phyloP scores from a whole-genome alignment of 2,329 filamentous ascomycete genomes.

The Didymella pomorum region DNA sequence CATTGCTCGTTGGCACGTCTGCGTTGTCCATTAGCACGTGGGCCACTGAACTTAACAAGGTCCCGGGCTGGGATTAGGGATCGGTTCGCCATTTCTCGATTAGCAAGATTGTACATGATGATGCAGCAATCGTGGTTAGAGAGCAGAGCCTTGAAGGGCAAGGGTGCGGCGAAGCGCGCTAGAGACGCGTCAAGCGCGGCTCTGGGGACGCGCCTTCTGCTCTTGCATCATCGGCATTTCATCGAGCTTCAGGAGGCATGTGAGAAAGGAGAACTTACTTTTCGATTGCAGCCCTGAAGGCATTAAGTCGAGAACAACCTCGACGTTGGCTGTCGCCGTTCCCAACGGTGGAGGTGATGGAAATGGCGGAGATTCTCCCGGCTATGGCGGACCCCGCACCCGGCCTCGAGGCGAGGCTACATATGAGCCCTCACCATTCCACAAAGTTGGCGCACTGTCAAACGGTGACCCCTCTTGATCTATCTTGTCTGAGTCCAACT shows the following conservation, averaged over 20 bases:
- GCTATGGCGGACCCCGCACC: constrained; percentile 3
- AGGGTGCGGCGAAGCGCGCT: neutral
- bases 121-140: too few species aligned
- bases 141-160: neutral
- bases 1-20: neutral
- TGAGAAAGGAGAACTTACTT: neutral
- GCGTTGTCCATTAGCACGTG: too few species aligned
- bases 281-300: too few species aligned
- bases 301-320: too few species aligned
- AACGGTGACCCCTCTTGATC: too few species aligned
- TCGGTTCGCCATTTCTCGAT: neutral
- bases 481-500: neutral
- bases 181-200: constrained; percentile 1
- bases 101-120: neutral
- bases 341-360: neutral
- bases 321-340: too few species aligned
- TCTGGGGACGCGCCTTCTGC: neutral
- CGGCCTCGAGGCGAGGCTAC: neutral
- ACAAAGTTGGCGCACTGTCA: too few species aligned
- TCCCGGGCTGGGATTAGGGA: neutral
- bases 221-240: neutral
- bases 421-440: too few species aligned
- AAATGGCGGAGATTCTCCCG: constrained; percentile 5
- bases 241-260: neutral
- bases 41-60: too few species aligned